Evolutionary conservation across 2,329 filamentous ascomycete species (phyloP).

Genomic region (Pleoardoris graminearum): DNA sequence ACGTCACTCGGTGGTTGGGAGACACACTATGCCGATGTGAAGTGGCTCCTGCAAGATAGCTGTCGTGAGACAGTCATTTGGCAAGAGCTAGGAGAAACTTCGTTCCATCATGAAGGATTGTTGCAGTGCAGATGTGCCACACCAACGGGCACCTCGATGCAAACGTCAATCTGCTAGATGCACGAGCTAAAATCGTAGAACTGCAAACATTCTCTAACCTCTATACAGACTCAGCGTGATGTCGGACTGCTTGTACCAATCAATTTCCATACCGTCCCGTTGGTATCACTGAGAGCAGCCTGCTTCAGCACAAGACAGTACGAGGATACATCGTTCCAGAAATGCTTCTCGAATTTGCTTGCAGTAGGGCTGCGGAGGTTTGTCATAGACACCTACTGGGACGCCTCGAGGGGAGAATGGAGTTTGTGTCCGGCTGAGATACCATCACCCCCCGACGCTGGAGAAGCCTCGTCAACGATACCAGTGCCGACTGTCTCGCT

Average conservation of each 20-base stretch:
- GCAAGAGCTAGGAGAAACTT: too few species aligned
- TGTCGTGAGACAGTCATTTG: too few species aligned
- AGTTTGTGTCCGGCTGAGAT: slow-evolving; percentile 64
- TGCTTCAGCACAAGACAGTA: slow-evolving; percentile 62
- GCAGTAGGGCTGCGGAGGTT: slow-evolving; percentile 62
- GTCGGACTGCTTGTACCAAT: slow-evolving; percentile 62
- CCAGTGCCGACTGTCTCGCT: slow-evolving; percentile 11
- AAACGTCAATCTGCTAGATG: not conserved
- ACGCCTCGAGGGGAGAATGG: slow-evolving; percentile 57
- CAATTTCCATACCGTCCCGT: slow-evolving; percentile 63
- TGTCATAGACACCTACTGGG: slow-evolving; percentile 67
- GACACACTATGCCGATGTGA: too few species aligned
- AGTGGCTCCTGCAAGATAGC: too few species aligned
- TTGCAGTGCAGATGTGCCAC: too few species aligned
- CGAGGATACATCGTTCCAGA: slow-evolving; percentile 54
- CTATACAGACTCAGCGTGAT: slow-evolving; percentile 63
- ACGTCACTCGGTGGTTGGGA: too few species aligned
- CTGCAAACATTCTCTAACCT: slow-evolving; percentile 13
- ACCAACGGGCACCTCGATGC: not conserved
- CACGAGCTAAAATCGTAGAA: not conserved
- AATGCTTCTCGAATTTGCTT: slow-evolving; percentile 66
- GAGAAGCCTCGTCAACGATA: slow-evolving; percentile 8
- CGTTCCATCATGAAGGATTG: not conserved
- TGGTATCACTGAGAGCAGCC: slow-evolving; percentile 59
- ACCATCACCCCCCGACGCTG: slow-evolving; percentile 33